phyloP scores from a whole-genome alignment of 139 green algal species.

The Coelastrella sp. region DNA sequence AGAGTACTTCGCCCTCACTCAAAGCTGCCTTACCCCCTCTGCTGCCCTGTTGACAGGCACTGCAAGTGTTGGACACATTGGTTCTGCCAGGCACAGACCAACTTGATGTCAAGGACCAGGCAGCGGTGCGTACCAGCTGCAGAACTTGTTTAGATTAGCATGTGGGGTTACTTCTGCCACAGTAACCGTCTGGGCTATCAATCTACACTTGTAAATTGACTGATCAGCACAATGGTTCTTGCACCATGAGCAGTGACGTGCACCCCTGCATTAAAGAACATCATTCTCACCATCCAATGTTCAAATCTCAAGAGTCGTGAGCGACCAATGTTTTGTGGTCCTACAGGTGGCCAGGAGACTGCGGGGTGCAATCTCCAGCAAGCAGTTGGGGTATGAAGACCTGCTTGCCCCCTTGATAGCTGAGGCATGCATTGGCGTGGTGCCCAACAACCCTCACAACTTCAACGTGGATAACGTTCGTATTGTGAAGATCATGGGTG shows the following conservation, averaged over 20 bases:
- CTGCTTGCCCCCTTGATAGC: conserved; percentile 91
- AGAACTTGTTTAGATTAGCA: background rate
- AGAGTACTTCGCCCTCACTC: background rate
- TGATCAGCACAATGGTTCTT: no score
- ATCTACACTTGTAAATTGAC: no score
- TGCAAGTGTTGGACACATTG: conserved; percentile 89
- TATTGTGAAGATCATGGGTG: conserved; percentile 93
- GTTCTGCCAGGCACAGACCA: conserved; percentile 83
- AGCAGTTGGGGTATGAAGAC: conserved; percentile 93
- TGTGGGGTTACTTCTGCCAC: no score
- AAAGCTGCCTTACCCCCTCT: no score
- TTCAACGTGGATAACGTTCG: conserved; percentile 99
- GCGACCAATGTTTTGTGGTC: no score
- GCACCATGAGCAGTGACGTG: no score
- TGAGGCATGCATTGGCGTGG: conserved; percentile 95
- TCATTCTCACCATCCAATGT: no score
- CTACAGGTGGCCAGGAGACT: conserved; percentile 82
- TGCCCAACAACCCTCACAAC: conserved; percentile 93
- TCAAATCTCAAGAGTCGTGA: no score
- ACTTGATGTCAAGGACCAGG: conserved; percentile 86
- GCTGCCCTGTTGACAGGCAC: conserved; percentile 59
- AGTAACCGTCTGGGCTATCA: no score
- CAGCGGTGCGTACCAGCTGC: conserved; percentile 61
- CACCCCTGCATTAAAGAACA: no score
- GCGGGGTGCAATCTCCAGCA: conserved; percentile 84